Percentiles rank a stretch among this genome's conserved stretches.
phyloP scores from a whole-genome alignment of 2,329 filamentous ascomycete species.

The Aschersonia sp. region DNA sequence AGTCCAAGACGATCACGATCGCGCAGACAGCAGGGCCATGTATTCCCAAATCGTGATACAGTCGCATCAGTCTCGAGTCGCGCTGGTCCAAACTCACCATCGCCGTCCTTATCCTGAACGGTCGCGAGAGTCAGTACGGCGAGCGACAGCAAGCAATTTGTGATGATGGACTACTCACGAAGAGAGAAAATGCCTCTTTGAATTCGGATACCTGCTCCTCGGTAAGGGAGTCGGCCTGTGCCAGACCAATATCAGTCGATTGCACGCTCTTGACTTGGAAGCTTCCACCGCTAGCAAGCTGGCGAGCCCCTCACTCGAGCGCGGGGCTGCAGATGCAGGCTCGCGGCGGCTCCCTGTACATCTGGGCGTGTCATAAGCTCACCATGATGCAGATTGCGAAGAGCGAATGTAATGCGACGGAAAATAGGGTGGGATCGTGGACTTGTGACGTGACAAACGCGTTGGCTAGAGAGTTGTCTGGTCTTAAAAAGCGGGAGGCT shows the following conservation, averaged over 20 bases:
- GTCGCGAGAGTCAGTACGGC: constrained; percentile 2
- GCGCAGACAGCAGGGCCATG: neutral
- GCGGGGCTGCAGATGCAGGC: neutral
- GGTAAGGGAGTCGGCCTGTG: constrained; percentile 89
- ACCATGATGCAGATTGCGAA: constrained; percentile 2
- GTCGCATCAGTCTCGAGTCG: neutral
- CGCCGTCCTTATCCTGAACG: constrained; percentile 74
- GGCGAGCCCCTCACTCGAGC: constrained; percentile 11
- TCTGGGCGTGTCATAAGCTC: neutral
- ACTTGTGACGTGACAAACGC: neutral
- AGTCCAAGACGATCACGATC: neutral
- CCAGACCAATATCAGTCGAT: constrained; percentile 5
- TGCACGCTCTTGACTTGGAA: constrained; percentile 5
- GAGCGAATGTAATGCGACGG: neutral
- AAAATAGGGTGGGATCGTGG: neutral
- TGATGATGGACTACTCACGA: constrained; percentile 50
- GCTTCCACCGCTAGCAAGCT: neutral
- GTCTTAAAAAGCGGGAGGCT: neutral
- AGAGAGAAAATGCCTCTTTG: constrained; percentile 99
- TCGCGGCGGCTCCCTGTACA: neutral
- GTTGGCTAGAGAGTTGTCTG: neutral
- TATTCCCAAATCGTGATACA: neutral
- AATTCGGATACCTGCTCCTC: constrained; percentile 99
- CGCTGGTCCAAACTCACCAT: constrained; percentile 48
- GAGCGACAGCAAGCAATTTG: neutral